Percentiles rank a stretch among this genome's conserved stretches.
These are phyloP conservation scores for Lolium multiflorum DNA, from an alignment of 176 grass and related monocot species.

Conservation along the genomic window DNA sequence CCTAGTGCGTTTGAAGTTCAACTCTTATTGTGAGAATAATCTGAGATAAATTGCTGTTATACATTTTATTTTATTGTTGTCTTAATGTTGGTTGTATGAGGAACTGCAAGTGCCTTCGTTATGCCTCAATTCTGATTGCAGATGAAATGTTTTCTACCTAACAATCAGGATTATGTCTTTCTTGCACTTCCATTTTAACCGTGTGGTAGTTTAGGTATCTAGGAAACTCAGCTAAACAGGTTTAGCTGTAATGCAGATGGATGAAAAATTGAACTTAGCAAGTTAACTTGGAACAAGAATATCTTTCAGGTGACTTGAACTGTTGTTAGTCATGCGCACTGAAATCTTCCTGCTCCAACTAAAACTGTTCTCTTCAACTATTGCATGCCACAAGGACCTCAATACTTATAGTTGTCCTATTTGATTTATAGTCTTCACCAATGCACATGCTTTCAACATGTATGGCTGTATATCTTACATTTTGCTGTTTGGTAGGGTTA, in stretches of 20 bases:
- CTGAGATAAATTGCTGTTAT: neutral
- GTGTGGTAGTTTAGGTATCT: neutral
- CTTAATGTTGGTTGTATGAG: neutral
- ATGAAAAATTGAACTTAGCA: neutral
- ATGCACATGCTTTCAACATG: slow-evolving; percentile 9
- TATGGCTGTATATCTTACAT: neutral
- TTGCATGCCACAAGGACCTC: neutral
- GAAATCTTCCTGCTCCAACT: neutral
- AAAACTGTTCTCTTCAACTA: slow-evolving; percentile 25
- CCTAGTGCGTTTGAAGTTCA: neutral
- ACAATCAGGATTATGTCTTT: neutral
- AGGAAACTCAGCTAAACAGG: slow-evolving; percentile 22
- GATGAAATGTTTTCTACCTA: neutral
- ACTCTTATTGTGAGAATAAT: neutral
- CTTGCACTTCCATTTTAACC: neutral
- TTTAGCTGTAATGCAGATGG: neutral
- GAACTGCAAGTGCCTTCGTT: neutral
- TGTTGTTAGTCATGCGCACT: neutral
- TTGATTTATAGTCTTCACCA: neutral
- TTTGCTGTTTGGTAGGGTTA: slow-evolving; percentile 80
- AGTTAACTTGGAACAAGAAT: neutral
- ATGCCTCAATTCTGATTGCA: slow-evolving; percentile 2
- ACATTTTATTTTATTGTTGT: neutral
- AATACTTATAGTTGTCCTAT: neutral
- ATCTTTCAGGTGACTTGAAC: neutral